Conservation (phyloP, 768 basidiomycete genomes). For the Cyclocybe cylindracea region DNA sequence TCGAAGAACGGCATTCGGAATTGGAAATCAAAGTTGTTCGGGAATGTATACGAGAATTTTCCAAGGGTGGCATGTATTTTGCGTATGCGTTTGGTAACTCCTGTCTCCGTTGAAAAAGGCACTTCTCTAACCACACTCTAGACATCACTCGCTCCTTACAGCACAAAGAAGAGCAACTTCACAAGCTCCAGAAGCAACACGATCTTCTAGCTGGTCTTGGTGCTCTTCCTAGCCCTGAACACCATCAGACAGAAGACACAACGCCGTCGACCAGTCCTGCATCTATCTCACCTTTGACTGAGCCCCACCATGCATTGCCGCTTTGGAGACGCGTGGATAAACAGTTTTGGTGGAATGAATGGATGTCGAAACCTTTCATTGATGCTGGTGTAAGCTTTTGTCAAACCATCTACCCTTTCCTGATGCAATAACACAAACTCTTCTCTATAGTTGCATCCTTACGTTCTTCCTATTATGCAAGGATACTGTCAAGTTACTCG, state of each 20-base stretch:
- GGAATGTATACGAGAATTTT: conserved; percentile 75
- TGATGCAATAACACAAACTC: conserved; percentile 2
- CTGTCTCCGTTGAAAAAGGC: not conserved
- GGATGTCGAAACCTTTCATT: conserved; percentile 79
- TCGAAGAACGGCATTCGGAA: conserved; percentile 71
- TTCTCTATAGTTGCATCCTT: conserved; percentile 66
- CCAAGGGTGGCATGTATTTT: conserved; percentile 90
- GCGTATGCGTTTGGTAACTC: conserved; percentile 76
- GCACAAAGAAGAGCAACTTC: conserved; percentile 69
- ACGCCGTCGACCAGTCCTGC: conserved; percentile 14
- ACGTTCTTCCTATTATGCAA: conserved; percentile 90
- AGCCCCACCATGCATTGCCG: conserved; percentile 78
- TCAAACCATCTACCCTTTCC: not conserved
- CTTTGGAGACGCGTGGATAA: conserved; percentile 90
- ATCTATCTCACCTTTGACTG: conserved; percentile 51
- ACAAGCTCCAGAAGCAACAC: conserved; percentile 58
- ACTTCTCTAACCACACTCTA: conserved; percentile 21
- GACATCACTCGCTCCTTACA: conserved; percentile 85
- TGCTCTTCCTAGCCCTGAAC: conserved; percentile 40
- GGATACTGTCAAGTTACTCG: conserved; percentile 82
- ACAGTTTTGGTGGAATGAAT: conserved; percentile 97
- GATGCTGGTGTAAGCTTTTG: conserved; percentile 73
- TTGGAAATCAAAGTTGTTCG: conserved; percentile 82
- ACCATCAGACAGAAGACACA: conserved; percentile 5
- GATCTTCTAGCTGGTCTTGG: conserved; percentile 62